Evolutionary conservation across 2,329 filamentous ascomycete genomes (phyloP).

Genomic region (Aspergillus ochraceoroseus): DNA sequence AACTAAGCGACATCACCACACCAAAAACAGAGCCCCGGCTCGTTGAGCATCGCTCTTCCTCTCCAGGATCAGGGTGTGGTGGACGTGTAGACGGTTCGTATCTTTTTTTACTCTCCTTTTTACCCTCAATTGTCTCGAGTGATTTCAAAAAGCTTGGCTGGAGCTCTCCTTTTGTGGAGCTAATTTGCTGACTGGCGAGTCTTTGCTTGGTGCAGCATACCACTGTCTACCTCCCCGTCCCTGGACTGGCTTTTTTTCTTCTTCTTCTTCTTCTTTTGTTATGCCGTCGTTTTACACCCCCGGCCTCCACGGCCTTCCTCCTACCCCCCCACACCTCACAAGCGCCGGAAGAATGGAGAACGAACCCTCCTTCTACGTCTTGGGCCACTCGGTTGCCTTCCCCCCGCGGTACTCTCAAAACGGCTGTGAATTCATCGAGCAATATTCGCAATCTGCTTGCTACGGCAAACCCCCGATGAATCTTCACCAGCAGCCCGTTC

Average conservation of each 20-base stretch:
- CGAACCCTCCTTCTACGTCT: conserved; percentile 39
- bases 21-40: conserved; percentile 38
- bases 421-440: conserved; percentile 45
- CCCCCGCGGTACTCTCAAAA: conserved; percentile 43
- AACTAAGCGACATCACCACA: conserved; percentile 35
- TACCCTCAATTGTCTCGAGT: conserved; percentile 4
- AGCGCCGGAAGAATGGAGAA: conserved; percentile 36
- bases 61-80: conserved; percentile 39
- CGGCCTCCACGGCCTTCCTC: conserved; percentile 40
- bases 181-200: conserved; percentile 23
- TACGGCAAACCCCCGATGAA: conserved; percentile 40
- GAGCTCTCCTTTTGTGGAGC: conserved; percentile 6
- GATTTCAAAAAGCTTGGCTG: too few relatives aligned
- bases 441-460: conserved; percentile 43
- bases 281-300: conserved; percentile 45
- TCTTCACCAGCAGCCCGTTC: conserved; percentile 29
- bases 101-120: conserved; percentile 12
- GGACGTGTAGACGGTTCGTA: conserved; percentile 44
- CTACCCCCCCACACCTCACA: conserved; percentile 41
- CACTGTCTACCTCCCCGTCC: conserved; percentile 37
- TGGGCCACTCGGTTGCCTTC: conserved; percentile 36
- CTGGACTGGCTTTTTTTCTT: conserved; percentile 30
- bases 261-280: conserved; percentile 19
- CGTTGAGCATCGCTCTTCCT: conserved; percentile 38
- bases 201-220: conserved; percentile 19